These are phyloP conservation scores for Hanseniaspora taiwanica DNA, from an alignment of 805 yeast genomes.

Conservation along the genomic window DNA sequence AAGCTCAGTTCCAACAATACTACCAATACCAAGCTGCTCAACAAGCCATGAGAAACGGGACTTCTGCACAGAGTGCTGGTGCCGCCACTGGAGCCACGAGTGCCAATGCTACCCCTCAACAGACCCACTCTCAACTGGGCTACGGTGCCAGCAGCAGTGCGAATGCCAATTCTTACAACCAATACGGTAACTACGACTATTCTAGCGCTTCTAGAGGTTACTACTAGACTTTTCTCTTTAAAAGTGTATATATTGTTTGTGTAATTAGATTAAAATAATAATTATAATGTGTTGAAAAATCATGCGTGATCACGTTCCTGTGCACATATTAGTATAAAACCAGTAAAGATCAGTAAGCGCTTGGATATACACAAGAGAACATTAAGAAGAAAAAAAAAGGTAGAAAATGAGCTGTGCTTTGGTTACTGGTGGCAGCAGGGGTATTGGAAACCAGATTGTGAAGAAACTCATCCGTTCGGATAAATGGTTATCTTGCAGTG, in stretches of 20 bases:
- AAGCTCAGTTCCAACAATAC: slow-evolving; percentile 22
- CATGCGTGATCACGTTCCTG: too few species aligned
- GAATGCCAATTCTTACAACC: slow-evolving; percentile 10
- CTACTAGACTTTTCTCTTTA: too few species aligned
- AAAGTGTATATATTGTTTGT: too few species aligned
- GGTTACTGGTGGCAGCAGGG: slow-evolving; percentile 32
- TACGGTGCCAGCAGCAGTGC: not conserved
- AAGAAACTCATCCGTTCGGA: not conserved
- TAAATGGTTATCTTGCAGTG: not conserved
- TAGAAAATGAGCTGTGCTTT: slow-evolving; percentile 17
- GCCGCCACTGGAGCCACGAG: slow-evolving; percentile 14
- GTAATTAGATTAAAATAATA: too few species aligned
- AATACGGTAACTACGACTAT: slow-evolving; percentile 21
- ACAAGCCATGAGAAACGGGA: slow-evolving; percentile 1
- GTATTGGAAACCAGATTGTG: slow-evolving; percentile 22
- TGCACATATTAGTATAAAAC: too few species aligned
- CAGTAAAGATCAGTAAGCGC: too few species aligned
- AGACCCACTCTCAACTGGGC: not conserved
- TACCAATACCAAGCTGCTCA: slow-evolving; percentile 20
- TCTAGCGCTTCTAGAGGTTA: slow-evolving; percentile 24
- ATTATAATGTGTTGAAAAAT: too few species aligned
- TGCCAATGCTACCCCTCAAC: slow-evolving; percentile 1
- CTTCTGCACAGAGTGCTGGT: slow-evolving; percentile 16
- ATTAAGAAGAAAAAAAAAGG: not conserved
- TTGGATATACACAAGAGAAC: too few species aligned